Percentiles rank a stretch among this genome's conserved stretches.
phyloP scores from a whole-genome alignment of 2,329 filamentous ascomycete species.

The Venturia oleaginea region DNA sequence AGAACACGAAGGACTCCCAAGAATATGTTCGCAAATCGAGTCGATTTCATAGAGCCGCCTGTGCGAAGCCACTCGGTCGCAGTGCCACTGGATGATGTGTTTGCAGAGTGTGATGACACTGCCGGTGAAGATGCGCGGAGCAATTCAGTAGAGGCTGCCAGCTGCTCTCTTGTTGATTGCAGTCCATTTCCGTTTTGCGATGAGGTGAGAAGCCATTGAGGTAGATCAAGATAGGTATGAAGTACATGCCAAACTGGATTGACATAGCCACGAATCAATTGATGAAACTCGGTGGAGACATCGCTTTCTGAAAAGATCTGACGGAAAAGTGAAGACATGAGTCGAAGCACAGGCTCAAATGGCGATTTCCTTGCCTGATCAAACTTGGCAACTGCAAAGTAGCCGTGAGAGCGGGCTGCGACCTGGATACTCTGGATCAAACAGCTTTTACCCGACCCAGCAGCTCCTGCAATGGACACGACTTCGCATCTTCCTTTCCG shows the following conservation, averaged over 20 bases:
- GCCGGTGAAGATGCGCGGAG: conserved; percentile 26
- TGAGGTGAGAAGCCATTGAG: conserved; percentile 51
- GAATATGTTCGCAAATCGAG: conserved; percentile 78
- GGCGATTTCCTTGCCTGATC: conserved; percentile 50
- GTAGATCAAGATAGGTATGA: conserved; percentile 49
- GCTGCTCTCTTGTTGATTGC: background rate
- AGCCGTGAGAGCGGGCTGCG: conserved; percentile 48
- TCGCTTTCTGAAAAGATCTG: conserved; percentile 59
- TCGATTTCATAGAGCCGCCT: conserved; percentile 41
- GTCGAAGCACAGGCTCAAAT: conserved; percentile 51
- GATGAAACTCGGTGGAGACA: conserved; percentile 52
- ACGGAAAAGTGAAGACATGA: conserved; percentile 52
- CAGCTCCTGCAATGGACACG: conserved; percentile 46
- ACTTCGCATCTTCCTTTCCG: conserved; percentile 50
- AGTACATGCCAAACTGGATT: conserved; percentile 50
- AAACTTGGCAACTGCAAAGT: conserved; percentile 52
- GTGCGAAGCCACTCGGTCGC: conserved; percentile 37
- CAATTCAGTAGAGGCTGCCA: background rate
- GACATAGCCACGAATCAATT: conserved; percentile 46
- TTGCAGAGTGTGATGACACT: conserved; percentile 16
- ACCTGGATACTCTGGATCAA: conserved; percentile 50
- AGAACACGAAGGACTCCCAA: conserved; percentile 77
- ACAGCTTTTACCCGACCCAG: conserved; percentile 53
- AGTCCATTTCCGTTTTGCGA: conserved; percentile 15
- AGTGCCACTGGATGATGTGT: conserved; percentile 21